Percentiles rank a stretch among this genome's conserved stretches.
phyloP scores from a whole-genome alignment of 257 asterid species.

The Nyctanthes arbortristis region DNA sequence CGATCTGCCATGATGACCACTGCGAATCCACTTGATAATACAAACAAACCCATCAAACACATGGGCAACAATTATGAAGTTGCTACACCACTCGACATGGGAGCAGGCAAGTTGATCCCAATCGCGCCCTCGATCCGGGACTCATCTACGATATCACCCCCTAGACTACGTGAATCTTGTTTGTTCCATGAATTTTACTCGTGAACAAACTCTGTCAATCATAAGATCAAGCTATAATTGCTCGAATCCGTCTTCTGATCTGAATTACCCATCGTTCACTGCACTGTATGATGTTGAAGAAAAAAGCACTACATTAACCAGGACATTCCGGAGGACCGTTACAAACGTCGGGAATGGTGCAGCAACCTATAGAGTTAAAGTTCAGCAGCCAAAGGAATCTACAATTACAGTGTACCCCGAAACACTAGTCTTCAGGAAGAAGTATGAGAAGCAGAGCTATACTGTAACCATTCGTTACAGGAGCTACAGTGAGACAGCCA shows the following conservation, averaged over 20 bases:
- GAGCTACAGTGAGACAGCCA: neutral
- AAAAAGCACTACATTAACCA: slow-evolving; percentile 11
- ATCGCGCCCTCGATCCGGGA: neutral
- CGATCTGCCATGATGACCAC: neutral
- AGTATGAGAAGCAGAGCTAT: neutral
- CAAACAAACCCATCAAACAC: neutral
- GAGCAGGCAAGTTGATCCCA: neutral
- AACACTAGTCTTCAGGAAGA: neutral
- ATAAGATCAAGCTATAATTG: neutral
- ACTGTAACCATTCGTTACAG: neutral
- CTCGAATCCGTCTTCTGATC: neutral
- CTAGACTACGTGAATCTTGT: neutral
- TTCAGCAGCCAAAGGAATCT: slow-evolving; percentile 27
- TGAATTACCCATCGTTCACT: neutral
- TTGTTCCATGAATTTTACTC: neutral
- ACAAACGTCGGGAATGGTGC: slow-evolving; percentile 42
- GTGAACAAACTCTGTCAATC: neutral
- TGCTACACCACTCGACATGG: neutral
- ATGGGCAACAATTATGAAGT: neutral
- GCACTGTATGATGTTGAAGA: neutral
- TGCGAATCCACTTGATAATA: neutral
- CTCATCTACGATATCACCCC: neutral
- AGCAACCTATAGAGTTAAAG: slow-evolving; percentile 23
- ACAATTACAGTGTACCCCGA: too few species aligned
- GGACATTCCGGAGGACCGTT: slow-evolving; percentile 29